Base-by-base conservation (phyloP, 208 protist genomes). In the Leishmania major region DNA sequence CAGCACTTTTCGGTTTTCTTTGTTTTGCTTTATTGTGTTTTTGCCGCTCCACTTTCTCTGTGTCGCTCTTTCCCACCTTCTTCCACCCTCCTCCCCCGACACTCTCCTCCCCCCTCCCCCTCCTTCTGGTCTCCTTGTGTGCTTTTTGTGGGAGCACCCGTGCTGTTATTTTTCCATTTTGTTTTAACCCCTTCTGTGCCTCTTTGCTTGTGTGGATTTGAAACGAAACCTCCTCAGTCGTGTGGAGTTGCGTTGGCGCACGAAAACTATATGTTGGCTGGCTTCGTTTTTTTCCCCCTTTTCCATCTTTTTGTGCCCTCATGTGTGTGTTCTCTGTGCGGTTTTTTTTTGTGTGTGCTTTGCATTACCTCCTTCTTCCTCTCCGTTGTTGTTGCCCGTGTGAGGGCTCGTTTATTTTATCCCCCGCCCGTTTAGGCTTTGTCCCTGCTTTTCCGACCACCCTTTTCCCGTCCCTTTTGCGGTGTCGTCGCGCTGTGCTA, bases 401-500 rank as follows among this genome's bases (percentile, higher is more conserved):
- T 25, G 64, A 2, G 79, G 79, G 31, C 22, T 79, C 77, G 57
- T 75, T 0, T 83, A 47, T 60, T 77, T 15, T 78, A 59, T 25
- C 28, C 5, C 17, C 40, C 1, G 40, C 15, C 15, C 28, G 3
- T 43, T 69, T 15, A 13, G 25, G 25, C 57, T 13, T 31, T 25
- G 25, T 62, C 25, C 25, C 57, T 31, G 25, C 57, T 62, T 31
- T 62, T 69, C 11, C 31, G 22, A 40, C 22, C 43, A 4, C 67
- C 67, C 25, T 72, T 13, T 13, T 31, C 40, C 40, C 13, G 15
- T 31, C 15, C 64, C 22, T 5, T 64, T 4, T 28, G 15, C n/a
- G 19, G 13, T 64, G 28, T 64, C 59, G 59, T 31, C 28, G 22
- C 59, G n/a, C 0, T 31, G 59, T 64, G 59, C n/a, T 31, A 35